These are phyloP conservation scores for Lanmaoa rubissima DNA, from an alignment of 768 basidiomycete species.

Conservation along the genomic window DNA sequence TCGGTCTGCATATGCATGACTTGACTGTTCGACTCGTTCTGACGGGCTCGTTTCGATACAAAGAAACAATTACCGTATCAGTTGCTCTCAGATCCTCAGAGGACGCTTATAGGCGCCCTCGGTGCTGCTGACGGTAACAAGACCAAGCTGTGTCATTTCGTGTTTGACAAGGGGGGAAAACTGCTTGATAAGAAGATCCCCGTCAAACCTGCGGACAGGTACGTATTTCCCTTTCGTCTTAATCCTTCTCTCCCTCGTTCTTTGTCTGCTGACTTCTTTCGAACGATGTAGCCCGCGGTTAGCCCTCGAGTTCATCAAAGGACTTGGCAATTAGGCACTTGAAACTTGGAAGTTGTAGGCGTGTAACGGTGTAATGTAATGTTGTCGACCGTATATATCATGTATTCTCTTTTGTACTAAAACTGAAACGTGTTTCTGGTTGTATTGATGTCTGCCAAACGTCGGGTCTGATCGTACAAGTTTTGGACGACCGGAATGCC, in stretches of 20 bases:
- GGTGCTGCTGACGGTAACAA: constrained; percentile 79
- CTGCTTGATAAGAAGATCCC: constrained; percentile 81
- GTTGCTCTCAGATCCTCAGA: constrained; percentile 86
- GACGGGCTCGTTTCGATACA: constrained; percentile 2
- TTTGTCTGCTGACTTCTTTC: not conserved
- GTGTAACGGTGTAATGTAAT: not conserved
- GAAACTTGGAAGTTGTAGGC: not conserved
- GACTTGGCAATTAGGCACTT: constrained; percentile 12
- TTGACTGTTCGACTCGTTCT: not conserved
- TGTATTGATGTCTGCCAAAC: no score
- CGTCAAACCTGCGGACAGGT: constrained; percentile 88
- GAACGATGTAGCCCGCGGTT: constrained; percentile 50
- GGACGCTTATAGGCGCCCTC: constrained; percentile 71
- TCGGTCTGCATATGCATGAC: not conserved
- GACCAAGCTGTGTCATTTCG: constrained; percentile 90
- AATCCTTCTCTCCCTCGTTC: not conserved
- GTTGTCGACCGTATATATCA: constrained; percentile 3
- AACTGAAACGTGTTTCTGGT: not conserved
- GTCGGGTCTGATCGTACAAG: no score
- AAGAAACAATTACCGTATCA: constrained; percentile 86
- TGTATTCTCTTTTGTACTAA: constrained; percentile 7
- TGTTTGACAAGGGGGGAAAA: constrained; percentile 90
- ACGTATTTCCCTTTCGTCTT: not conserved
- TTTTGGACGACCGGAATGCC: no score
- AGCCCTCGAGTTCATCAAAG: constrained; percentile 70